Percentiles rank a stretch among this genome's conserved stretches.
phyloP scores from a whole-genome alignment of 2,329 filamentous ascomycete genomes.

The Cylindrodendrum hubeiense region DNA sequence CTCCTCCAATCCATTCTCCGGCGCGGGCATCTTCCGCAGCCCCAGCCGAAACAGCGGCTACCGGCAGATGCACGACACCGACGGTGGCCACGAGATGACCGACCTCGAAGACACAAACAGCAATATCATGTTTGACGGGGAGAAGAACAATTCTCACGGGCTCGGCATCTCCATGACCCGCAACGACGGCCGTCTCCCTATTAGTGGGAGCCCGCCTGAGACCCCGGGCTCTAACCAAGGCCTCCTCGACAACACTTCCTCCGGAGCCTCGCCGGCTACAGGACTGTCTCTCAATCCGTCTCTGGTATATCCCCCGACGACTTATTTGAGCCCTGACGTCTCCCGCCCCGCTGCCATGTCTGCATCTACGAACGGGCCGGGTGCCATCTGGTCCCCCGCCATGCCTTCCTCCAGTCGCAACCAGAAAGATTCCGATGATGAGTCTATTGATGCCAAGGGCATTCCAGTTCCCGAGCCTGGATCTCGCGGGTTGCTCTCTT shows the following conservation, averaged over 20 bases:
- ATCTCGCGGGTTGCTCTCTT: conserved; percentile 4
- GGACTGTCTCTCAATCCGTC: neutral
- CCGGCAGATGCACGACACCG: conserved; percentile 33
- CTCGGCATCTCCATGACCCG: conserved; percentile 34
- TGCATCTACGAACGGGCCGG: conserved; percentile 22
- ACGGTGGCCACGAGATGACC: conserved; percentile 35
- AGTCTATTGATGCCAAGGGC: conserved; percentile 9
- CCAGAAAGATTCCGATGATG: neutral
- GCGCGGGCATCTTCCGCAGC: conserved; percentile 33
- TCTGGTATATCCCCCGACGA: conserved; percentile 11
- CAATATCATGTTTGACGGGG: neutral
- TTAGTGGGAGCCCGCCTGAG: conserved; percentile 33
- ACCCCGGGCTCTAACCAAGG: conserved; percentile 39
- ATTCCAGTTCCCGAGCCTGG: conserved; percentile 16
- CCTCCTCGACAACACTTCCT: conserved; percentile 23
- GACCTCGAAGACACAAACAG: conserved; percentile 24
- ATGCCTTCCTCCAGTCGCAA: conserved; percentile 31
- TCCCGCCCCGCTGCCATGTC: conserved; percentile 3
- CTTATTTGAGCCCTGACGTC: conserved; percentile 28
- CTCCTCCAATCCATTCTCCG: conserved; percentile 25
- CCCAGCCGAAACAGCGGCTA: conserved; percentile 35
- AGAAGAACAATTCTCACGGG: conserved; percentile 8
- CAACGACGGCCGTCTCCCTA: conserved; percentile 23
- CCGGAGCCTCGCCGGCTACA: conserved; percentile 7
- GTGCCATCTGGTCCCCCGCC: conserved; percentile 39